These are phyloP conservation scores for Baorangia bicolor DNA, from an alignment of 768 basidiomycete species.

Conservation along the genomic window DNA sequence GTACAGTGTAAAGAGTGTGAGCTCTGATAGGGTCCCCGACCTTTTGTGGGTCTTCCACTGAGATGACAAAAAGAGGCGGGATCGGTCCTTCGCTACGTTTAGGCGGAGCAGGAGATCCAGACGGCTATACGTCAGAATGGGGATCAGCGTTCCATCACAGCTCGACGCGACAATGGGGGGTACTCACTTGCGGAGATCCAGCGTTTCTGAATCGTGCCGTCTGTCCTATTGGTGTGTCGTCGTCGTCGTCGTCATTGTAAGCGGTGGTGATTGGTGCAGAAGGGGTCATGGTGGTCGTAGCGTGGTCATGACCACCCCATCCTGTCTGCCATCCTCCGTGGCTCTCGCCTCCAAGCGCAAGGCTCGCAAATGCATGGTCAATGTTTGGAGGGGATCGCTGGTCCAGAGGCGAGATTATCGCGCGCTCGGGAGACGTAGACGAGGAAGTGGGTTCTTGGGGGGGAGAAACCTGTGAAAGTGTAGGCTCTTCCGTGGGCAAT, in stretches of 20 bases:
- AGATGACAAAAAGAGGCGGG: constrained; percentile 76
- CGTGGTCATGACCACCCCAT: constrained; percentile 37
- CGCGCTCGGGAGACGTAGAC: constrained; percentile 25
- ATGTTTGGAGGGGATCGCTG: constrained; percentile 22
- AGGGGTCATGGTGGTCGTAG: constrained; percentile 13
- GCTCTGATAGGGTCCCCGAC: constrained; percentile 94
- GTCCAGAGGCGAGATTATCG: constrained; percentile 32
- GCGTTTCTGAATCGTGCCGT: constrained; percentile 33
- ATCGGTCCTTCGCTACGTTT: constrained; percentile 43
- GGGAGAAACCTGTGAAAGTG: constrained; percentile 4
- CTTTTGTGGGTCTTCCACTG: constrained; percentile 96
- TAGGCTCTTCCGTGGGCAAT: constrained; percentile 13
- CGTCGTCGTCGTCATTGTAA: constrained; percentile 54
- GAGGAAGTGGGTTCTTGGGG: constrained; percentile 14
- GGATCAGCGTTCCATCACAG: not conserved
- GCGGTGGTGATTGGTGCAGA: constrained; percentile 25
- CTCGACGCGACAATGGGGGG: not conserved
- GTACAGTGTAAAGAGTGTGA: constrained; percentile 96
- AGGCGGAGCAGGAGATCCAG: constrained; percentile 13
- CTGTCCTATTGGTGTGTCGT: constrained; percentile 65
- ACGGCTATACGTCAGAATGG: constrained; percentile 7
- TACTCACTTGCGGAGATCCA: constrained; percentile 26
- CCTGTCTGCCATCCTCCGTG: constrained; percentile 54
- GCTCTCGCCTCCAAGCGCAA: constrained; percentile 47
- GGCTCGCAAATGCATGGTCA: constrained; percentile 41